Evolutionary conservation across 371 early-diverging fungal genomes (phyloP).

Genomic region (Lichtheimia ramosa): DNA sequence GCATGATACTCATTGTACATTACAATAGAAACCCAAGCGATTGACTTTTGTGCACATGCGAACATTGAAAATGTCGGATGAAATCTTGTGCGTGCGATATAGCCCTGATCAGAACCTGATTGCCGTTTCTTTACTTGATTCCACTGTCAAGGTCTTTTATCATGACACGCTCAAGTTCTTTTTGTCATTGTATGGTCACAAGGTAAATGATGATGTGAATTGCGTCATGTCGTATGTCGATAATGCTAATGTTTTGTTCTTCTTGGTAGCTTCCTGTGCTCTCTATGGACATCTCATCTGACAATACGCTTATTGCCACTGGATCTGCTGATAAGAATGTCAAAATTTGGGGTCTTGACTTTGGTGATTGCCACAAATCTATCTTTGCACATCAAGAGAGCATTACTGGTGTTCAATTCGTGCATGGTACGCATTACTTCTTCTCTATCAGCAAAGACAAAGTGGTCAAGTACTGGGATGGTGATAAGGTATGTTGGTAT

Average conservation of each 20-base stretch:
- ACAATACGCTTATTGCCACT: conserved; percentile 85
- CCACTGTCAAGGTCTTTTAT: conserved; percentile 95
- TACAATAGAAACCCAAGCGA: conserved; percentile 36
- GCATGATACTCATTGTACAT: neutral
- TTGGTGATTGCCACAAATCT: conserved; percentile 97
- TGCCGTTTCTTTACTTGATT: conserved; percentile 90
- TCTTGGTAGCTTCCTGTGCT: conserved; percentile 75
- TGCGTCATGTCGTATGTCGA: too few relatives aligned
- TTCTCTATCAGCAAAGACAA: conserved; percentile 90
- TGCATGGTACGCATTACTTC: conserved; percentile 93
- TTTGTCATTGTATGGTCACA: conserved; percentile 95
- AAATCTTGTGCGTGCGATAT: conserved; percentile 84
- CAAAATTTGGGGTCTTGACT: conserved; percentile 98
- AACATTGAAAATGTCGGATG: conserved; percentile 92
- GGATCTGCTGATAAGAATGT: conserved; percentile 95
- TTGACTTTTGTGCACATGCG: conserved; percentile 83
- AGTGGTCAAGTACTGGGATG: conserved; percentile 95
- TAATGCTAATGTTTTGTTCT: too few relatives aligned
- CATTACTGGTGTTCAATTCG: conserved; percentile 85
- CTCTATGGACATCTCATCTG: conserved; percentile 95
- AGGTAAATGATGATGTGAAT: conserved; percentile 25
- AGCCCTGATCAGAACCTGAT: conserved; percentile 85
- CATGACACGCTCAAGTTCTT: conserved; percentile 95
- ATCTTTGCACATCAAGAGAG: conserved; percentile 93
- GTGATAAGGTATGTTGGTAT: conserved; percentile 73